A percentile compares a stretch with the other conserved stretches of the same genome.
phyloP scores from a whole-genome alignment of 1,284 basidiomycete genomes.

The Tausonia pullulans region DNA sequence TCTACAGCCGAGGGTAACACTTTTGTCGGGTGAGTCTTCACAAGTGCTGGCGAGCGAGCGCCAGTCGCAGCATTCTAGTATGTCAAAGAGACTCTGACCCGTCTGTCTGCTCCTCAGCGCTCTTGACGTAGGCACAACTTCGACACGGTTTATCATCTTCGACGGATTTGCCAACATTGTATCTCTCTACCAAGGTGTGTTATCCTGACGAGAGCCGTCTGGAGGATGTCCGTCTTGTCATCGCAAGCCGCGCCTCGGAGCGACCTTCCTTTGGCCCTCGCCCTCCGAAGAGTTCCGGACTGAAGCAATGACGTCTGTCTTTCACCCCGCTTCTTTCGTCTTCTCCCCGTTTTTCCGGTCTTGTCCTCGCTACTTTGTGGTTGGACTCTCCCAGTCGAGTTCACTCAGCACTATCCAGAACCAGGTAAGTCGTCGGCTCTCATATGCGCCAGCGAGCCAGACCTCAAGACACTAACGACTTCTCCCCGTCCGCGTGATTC shows the following conservation, averaged over 20 bases:
- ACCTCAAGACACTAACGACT: too few species aligned
- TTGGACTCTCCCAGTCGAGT: slow-evolving; percentile 76
- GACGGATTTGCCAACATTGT: slow-evolving; percentile 79
- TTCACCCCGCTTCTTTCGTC: neutral
- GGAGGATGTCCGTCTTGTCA: slow-evolving; percentile 21
- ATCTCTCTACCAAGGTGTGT: slow-evolving; percentile 57
- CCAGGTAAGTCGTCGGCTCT: slow-evolving; percentile 51
- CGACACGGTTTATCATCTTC: slow-evolving; percentile 88
- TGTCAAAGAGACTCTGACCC: neutral
- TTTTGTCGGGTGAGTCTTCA: neutral
- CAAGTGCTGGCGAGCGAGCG: neutral
- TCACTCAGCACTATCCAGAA: slow-evolving; percentile 79
- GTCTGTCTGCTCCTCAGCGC: neutral
- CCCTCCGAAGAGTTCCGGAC: neutral
- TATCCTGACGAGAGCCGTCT: too few species aligned
- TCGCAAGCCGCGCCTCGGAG: neutral
- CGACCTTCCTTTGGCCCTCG: neutral
- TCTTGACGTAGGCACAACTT: slow-evolving; percentile 42
- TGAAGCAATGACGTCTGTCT: too few species aligned
- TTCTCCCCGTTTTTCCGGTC: neutral
- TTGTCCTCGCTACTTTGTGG: slow-evolving; percentile 50
- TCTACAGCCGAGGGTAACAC: neutral
- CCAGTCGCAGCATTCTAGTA: neutral
- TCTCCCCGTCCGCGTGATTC: neutral
- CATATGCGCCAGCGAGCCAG: neutral